Evolutionary conservation across 73 alveolate species (phyloP).

Genomic region (Uronychia binucleata): DNA sequence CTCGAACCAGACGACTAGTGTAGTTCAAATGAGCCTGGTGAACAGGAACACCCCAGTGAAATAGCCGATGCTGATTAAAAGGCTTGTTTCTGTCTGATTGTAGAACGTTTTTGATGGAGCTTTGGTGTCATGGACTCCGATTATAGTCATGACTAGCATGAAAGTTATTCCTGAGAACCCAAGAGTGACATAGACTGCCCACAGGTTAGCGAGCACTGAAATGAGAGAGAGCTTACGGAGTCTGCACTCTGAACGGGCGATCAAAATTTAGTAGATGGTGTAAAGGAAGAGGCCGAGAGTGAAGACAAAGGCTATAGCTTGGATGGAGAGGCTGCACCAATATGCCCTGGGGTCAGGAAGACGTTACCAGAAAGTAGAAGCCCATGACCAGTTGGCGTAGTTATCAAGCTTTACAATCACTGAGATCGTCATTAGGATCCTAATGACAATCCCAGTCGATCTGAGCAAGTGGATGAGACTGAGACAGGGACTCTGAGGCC

Average conservation of each 20-base stretch:
- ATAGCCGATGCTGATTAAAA: background rate
- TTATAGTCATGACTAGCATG: background rate
- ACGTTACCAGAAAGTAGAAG: conserved; percentile 8
- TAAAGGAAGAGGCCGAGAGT: background rate
- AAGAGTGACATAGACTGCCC: conserved; percentile 4
- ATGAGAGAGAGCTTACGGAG: background rate
- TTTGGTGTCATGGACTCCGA: background rate
- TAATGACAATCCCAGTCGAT: background rate
- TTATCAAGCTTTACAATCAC: conserved; percentile 2
- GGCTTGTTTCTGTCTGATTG: background rate
- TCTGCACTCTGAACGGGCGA: background rate
- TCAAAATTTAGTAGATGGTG: background rate
- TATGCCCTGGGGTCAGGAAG: background rate
- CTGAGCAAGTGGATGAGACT: conserved; percentile 9
- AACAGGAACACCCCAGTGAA: background rate
- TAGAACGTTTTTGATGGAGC: background rate
- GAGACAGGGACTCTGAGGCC: conserved; percentile 21
- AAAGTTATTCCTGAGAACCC: conserved; percentile 14
- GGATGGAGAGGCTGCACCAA: conserved; percentile 23
- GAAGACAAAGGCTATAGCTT: background rate
- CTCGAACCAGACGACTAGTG: conserved; percentile 15
- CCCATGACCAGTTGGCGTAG: conserved; percentile 9
- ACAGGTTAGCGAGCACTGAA: background rate
- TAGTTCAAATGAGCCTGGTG: background rate
- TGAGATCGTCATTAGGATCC: conserved; percentile 2